These are phyloP conservation scores for Psilocybe cyanescens DNA, from an alignment of 768 basidiomycete species.

Conservation along the genomic window DNA sequence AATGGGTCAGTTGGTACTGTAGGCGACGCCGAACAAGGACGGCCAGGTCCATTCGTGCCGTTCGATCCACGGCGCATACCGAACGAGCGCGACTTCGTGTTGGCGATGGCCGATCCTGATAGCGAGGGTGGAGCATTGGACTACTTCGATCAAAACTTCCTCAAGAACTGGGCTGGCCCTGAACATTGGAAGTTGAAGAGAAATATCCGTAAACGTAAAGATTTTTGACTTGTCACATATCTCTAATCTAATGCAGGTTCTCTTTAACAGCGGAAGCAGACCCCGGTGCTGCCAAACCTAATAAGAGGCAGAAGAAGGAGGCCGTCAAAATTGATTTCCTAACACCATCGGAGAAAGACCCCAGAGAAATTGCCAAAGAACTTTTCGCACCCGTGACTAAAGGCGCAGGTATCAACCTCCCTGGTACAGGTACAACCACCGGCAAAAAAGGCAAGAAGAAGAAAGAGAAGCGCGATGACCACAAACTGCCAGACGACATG, in stretches of 20 bases:
- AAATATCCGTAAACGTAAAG: conserved; percentile 73
- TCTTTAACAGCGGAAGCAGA: conserved; percentile 32
- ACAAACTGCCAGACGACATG: conserved; percentile 94
- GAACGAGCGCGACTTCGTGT: conserved; percentile 78
- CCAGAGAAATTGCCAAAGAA: conserved; percentile 67
- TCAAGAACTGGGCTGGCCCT: conserved; percentile 98
- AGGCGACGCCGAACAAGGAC: conserved; percentile 41
- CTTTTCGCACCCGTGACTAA: conserved; percentile 81
- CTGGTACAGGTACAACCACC: conserved; percentile 51
- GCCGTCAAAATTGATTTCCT: conserved; percentile 84
- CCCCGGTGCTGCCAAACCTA: conserved; percentile 44
- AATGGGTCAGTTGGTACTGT: conserved; percentile 49
- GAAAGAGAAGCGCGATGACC: conserved; percentile 73
- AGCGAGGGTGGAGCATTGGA: conserved; percentile 63
- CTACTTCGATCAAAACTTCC: conserved; percentile 86
- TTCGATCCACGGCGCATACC: conserved; percentile 87
- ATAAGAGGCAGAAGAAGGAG: conserved; percentile 76
- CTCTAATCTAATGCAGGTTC: conserved; percentile 8
- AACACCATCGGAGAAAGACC: conserved; percentile 57
- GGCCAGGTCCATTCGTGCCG: conserved; percentile 60
- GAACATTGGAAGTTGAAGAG: conserved; percentile 97
- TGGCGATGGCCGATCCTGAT: conserved; percentile 79
- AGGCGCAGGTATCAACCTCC: conserved; percentile 69
- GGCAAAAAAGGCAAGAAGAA: conserved; percentile 51
- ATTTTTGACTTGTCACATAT: conserved; percentile 1